Conservation (phyloP, 306 rosid species). For the Delonix regia region DNA sequence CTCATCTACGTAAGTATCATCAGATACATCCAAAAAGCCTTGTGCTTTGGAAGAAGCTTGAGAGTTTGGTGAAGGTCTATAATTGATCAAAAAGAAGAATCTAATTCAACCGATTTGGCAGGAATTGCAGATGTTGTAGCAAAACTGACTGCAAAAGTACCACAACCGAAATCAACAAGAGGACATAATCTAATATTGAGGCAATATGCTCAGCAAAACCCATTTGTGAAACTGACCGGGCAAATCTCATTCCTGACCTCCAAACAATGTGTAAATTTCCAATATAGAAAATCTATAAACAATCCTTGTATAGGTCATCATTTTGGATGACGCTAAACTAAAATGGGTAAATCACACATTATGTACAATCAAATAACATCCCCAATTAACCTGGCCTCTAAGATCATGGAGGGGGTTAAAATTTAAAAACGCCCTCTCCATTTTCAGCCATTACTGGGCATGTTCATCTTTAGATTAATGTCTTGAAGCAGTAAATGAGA, state of each 20-base stretch:
- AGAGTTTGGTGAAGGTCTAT: not conserved
- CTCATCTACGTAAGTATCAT: not conserved
- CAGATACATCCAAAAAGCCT: not conserved
- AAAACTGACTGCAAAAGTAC: not conserved
- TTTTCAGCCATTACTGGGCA: constrained; percentile 22
- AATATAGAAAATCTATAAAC: constrained; percentile 29
- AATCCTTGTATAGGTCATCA: constrained; percentile 31
- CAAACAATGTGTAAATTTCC: constrained; percentile 29
- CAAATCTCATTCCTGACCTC: constrained; percentile 33
- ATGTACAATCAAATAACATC: constrained; percentile 47
- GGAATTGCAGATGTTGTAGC: not conserved
- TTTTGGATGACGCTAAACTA: constrained; percentile 28
- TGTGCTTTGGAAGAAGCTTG: not conserved
- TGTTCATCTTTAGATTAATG: constrained; percentile 24
- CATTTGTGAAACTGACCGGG: constrained; percentile 32
- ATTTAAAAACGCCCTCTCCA: constrained; percentile 42
- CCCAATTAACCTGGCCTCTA: constrained; percentile 23
- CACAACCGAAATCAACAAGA: constrained; percentile 1
- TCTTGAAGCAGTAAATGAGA: constrained; percentile 38
- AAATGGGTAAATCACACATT: constrained; percentile 17
- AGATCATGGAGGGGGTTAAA: constrained; percentile 38
- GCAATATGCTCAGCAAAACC: constrained; percentile 27
- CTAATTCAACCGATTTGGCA: not conserved
- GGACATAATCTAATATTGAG: not conserved
- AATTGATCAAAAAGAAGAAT: not conserved